phyloP scores from a whole-genome alignment of 192 early-diverging fungal genomes.

The Linnemannia elongata region DNA sequence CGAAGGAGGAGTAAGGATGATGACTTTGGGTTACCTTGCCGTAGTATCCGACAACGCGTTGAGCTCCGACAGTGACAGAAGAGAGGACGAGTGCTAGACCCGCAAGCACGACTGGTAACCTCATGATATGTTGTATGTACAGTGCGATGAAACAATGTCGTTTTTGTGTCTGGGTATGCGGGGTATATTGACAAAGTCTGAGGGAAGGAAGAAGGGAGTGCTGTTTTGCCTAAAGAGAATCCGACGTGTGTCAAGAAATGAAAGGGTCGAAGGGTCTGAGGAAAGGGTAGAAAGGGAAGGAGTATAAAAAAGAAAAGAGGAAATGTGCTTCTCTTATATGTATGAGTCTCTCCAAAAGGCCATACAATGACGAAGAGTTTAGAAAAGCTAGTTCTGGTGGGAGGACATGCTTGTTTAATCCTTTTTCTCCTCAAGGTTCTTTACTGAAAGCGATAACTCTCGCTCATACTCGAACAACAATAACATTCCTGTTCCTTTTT shows the following conservation, averaged over 20 bases:
- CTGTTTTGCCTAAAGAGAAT: background rate
- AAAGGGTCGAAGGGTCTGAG: background rate
- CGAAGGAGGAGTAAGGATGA: background rate
- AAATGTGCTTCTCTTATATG: background rate
- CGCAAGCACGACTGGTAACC: constrained; percentile 24
- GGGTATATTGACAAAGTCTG: background rate
- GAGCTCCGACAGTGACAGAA: constrained; percentile 19
- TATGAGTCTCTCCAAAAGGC: background rate
- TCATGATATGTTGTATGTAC: constrained; percentile 20
- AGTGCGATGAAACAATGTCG: background rate
- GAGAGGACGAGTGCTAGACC: constrained; percentile 34
- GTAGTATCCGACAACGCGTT: constrained; percentile 51
- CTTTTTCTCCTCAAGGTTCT: background rate
- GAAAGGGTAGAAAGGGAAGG: background rate
- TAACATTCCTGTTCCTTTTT: constrained; percentile 21
- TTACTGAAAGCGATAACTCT: no score
- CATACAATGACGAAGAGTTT: background rate
- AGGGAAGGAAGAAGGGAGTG: background rate
- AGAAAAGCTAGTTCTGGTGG: background rate
- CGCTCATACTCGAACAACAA: background rate
- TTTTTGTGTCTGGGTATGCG: background rate
- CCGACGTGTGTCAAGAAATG: background rate
- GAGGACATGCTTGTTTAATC: background rate
- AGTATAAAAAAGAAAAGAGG: background rate
- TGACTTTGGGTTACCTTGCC: constrained; percentile 39